These are phyloP conservation scores for Fennellomyces sp. DNA, from an alignment of 371 early-diverging fungal genomes.

Conservation along the genomic window DNA sequence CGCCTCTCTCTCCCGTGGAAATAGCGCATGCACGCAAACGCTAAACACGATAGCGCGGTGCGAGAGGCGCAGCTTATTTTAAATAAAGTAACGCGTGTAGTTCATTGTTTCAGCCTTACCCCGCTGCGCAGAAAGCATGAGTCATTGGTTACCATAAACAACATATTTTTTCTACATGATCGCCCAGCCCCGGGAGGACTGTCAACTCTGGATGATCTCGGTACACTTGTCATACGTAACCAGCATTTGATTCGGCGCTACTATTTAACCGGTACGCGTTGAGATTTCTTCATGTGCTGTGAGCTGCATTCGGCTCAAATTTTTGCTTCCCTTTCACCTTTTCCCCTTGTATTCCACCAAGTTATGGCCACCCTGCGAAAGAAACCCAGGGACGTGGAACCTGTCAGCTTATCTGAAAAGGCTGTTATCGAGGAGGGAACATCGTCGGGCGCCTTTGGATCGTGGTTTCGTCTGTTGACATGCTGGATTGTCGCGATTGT, in stretches of 20 bases:
- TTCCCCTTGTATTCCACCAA: not conserved
- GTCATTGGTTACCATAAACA: too few relatives aligned
- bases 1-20: too few relatives aligned
- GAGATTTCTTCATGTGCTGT: not conserved
- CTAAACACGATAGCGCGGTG: too few relatives aligned
- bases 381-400: not conserved
- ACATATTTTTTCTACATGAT: not conserved
- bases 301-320: slow-evolving; percentile 33
- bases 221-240: too few relatives aligned
- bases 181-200: not conserved
- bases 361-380: not conserved
- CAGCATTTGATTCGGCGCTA: not conserved
- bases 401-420: not conserved
- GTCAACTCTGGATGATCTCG: not conserved
- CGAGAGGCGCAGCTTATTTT: too few relatives aligned
- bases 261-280: slow-evolving; percentile 1
- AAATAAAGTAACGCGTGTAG: too few relatives aligned
- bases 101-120: too few relatives aligned
- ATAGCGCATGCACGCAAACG: too few relatives aligned
- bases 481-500: slow-evolving; percentile 29
- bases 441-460: slow-evolving; percentile 1
- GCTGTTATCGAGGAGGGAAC: not conserved
- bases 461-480: slow-evolving; percentile 16
- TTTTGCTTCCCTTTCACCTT: slow-evolving; percentile 7
- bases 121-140: too few relatives aligned